A percentile compares a stretch with the other conserved stretches of the same genome.
Conservation (phyloP, 768 basidiomycete species). For the Leccinellum albellum region DNA sequence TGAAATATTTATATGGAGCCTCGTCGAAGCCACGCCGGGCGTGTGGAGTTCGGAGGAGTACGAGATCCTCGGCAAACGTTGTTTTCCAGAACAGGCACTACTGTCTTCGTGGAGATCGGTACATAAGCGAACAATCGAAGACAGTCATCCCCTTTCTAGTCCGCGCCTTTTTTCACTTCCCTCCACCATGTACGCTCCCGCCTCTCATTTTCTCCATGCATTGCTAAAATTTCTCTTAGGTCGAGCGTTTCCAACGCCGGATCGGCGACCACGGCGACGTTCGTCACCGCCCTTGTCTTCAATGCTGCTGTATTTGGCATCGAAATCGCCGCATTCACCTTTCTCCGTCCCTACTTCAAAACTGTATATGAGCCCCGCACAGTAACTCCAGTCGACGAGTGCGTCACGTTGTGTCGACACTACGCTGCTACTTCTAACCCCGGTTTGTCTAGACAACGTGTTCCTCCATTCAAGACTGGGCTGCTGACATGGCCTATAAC, state of each 20-base stretch:
- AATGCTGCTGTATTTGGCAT: constrained; percentile 70
- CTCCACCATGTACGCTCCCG: constrained; percentile 20
- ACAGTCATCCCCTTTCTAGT: constrained; percentile 5
- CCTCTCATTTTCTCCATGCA: background rate
- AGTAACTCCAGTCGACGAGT: constrained; percentile 49
- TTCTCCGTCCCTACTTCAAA: constrained; percentile 81
- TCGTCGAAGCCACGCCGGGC: too few species aligned
- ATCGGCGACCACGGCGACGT: constrained; percentile 70
- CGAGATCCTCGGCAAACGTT: background rate
- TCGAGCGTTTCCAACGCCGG: constrained; percentile 39
- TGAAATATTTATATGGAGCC: too few species aligned
- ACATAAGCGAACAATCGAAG: constrained; percentile 12
- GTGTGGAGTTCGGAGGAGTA: too few species aligned
- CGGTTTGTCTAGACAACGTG: constrained; percentile 48
- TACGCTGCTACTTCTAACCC: background rate
- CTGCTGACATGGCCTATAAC: constrained; percentile 65
- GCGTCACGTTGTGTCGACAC: constrained; percentile 17
- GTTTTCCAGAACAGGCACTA: constrained; percentile 12
- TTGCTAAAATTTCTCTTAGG: constrained; percentile 25
- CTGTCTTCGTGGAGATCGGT: too few species aligned
- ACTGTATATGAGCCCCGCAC: constrained; percentile 88
- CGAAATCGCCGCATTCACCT: constrained; percentile 75
- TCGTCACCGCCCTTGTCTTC: constrained; percentile 81
- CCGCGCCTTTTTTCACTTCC: constrained; percentile 12
- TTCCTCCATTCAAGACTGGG: constrained; percentile 45